Conservation (phyloP, 495 filamentous ascomycete genomes). For the Gamarada debralockiae region DNA sequence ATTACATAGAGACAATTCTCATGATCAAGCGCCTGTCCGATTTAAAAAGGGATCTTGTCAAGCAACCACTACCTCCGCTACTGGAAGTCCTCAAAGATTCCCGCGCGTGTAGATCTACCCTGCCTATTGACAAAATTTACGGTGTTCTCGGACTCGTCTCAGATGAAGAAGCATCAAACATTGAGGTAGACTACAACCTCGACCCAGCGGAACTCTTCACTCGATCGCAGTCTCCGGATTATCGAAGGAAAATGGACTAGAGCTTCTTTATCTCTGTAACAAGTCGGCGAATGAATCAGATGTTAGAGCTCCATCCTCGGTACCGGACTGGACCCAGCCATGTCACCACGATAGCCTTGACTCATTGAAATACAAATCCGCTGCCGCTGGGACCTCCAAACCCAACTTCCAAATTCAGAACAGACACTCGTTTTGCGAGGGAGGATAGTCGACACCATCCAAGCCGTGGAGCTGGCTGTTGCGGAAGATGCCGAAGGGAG, state of each 20-base stretch:
- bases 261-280: neutral
- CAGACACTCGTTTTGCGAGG: neutral
- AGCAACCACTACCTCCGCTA: neutral
- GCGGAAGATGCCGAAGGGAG: neutral
- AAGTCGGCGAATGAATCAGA: neutral
- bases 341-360: neutral
- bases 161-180: neutral
- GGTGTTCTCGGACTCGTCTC: neutral
- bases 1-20: neutral
- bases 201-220: neutral
- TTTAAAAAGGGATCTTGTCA: neutral
- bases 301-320: neutral
- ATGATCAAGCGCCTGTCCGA: neutral
- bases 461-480: neutral
- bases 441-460: neutral
- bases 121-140: neutral
- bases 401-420: neutral
- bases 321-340: conserved; percentile 1
- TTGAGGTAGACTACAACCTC: neutral
- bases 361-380: neutral
- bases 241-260: neutral
- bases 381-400: neutral
- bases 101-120: neutral
- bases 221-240: neutral
- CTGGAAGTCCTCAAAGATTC: neutral